These are phyloP conservation scores for Plasmodium blacklocki DNA, from an alignment of 169 alveolate genomes.

Conservation along the genomic window DNA sequence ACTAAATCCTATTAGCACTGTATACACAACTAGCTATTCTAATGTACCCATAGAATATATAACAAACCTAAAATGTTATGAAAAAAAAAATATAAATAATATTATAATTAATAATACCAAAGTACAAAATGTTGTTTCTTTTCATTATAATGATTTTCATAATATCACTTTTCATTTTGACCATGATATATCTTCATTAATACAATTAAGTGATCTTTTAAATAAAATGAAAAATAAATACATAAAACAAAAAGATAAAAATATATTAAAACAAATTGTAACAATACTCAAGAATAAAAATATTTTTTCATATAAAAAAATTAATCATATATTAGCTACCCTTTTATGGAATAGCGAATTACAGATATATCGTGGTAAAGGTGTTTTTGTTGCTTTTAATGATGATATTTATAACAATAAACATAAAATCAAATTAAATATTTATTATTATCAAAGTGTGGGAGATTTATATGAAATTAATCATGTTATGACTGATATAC, in stretches of 20 bases:
- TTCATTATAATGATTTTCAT: conserved; percentile 50
- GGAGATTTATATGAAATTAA: conserved; percentile 72
- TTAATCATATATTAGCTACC: conserved; percentile 37
- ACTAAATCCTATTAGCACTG: conserved; percentile 54
- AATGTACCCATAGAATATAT: conserved; percentile 33
- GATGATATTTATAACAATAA: conserved; percentile 56
- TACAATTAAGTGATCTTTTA: conserved; percentile 31
- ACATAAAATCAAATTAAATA: conserved; percentile 46
- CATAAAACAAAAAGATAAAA: conserved; percentile 11
- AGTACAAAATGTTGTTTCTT: background rate
- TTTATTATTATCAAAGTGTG: conserved; percentile 75
- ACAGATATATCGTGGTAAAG: conserved; percentile 70
- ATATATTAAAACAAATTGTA: conserved; percentile 31
- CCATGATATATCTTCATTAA: conserved; percentile 23
- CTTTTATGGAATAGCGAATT: conserved; percentile 44
- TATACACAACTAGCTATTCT: conserved; percentile 47
- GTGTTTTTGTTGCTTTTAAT: conserved; percentile 69
- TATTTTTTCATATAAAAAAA: conserved; percentile 71
- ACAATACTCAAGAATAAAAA: conserved; percentile 19
- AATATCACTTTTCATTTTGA: conserved; percentile 30
- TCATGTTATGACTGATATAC: conserved; percentile 42
- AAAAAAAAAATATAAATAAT: conserved; percentile 68
- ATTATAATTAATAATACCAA: background rate
- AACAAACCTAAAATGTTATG: conserved; percentile 71
- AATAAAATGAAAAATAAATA: conserved; percentile 24